Percentiles rank a stretch among this genome's conserved stretches.
phyloP scores from a whole-genome alignment of 495 filamentous ascomycete species.

The Trichoderma asperelloides region DNA sequence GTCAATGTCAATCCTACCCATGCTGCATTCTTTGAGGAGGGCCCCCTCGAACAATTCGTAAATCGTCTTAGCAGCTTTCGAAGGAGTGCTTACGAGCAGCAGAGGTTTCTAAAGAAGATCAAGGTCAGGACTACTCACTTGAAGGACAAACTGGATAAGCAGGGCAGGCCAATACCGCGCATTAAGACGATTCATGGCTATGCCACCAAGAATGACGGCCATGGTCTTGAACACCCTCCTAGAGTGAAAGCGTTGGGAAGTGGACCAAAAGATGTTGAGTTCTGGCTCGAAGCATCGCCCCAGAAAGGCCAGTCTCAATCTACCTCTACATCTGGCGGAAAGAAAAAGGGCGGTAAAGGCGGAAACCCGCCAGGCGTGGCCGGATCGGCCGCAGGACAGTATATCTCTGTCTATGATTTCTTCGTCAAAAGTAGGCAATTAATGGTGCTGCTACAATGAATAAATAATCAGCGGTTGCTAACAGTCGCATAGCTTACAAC shows the following conservation, averaged over 20 bases:
- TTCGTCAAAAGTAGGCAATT: conserved; percentile 38
- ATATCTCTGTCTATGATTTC: conserved; percentile 44
- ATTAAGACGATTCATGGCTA: neutral
- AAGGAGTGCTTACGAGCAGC: neutral
- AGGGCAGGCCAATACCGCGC: neutral
- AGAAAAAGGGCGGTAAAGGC: neutral
- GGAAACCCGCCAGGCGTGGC: conserved; percentile 18
- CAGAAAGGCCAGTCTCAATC: conserved; percentile 6
- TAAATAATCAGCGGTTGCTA: neutral
- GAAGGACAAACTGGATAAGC: neutral
- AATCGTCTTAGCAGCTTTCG: neutral
- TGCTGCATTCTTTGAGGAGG: conserved; percentile 20
- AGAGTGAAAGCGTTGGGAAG: conserved; percentile 30
- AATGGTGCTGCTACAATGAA: neutral
- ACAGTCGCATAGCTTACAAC: conserved; percentile 5
- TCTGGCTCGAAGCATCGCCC: conserved; percentile 28
- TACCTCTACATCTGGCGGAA: neutral
- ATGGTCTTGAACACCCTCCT: conserved; percentile 25
- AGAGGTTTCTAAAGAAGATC: neutral
- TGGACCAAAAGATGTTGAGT: conserved; percentile 42
- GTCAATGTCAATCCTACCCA: conserved; percentile 41
- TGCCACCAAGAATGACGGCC: conserved; percentile 25
- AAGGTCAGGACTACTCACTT: neutral
- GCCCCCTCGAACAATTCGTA: conserved; percentile 13
- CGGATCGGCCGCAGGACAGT: conserved; percentile 25